phyloP scores from a whole-genome alignment of 78 protist genomes.

The slime mould (Dictyostelium discoideum) region DNA sequence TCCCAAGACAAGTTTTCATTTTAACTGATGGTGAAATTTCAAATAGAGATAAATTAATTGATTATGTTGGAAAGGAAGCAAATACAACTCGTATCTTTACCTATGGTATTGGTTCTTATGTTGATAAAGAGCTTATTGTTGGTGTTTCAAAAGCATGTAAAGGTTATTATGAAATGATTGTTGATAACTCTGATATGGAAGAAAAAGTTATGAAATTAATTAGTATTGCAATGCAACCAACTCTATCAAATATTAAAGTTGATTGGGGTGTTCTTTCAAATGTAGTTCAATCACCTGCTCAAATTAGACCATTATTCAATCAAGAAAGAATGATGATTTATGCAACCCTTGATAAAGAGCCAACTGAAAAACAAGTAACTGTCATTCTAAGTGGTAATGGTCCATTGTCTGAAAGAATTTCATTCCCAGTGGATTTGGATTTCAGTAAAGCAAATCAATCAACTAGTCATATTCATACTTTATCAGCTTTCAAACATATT shows the following conservation, averaged over 20 bases:
- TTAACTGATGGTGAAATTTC: slow-evolving; percentile 78
- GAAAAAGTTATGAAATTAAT: slow-evolving; percentile 47
- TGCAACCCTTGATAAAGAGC: background rate
- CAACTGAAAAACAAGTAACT: background rate
- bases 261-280: slow-evolving; percentile 20
- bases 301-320: slow-evolving; percentile 50
- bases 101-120: slow-evolving; percentile 76
- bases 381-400: slow-evolving; percentile 25
- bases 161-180: slow-evolving; percentile 70
- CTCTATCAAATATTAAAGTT: slow-evolving; percentile 43
- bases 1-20: slow-evolving; percentile 79
- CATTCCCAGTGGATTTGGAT: slow-evolving; percentile 10
- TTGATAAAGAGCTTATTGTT: slow-evolving; percentile 41
- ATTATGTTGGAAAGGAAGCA: slow-evolving; percentile 63
- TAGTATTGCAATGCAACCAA: slow-evolving; percentile 65
- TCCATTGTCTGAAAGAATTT: slow-evolving; percentile 3
- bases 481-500: slow-evolving; percentile 16
- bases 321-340: slow-evolving; percentile 61
- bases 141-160: slow-evolving; percentile 69
- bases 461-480: slow-evolving; percentile 6
- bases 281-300: slow-evolving; percentile 27
- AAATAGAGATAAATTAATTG: slow-evolving; percentile 41
- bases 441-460: background rate
- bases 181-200: slow-evolving; percentile 28
- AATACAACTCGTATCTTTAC: slow-evolving; percentile 69